These are phyloP conservation scores for Leptomonas pyrrhocoris DNA, from an alignment of 208 protist genomes.

Conservation along the genomic window DNA sequence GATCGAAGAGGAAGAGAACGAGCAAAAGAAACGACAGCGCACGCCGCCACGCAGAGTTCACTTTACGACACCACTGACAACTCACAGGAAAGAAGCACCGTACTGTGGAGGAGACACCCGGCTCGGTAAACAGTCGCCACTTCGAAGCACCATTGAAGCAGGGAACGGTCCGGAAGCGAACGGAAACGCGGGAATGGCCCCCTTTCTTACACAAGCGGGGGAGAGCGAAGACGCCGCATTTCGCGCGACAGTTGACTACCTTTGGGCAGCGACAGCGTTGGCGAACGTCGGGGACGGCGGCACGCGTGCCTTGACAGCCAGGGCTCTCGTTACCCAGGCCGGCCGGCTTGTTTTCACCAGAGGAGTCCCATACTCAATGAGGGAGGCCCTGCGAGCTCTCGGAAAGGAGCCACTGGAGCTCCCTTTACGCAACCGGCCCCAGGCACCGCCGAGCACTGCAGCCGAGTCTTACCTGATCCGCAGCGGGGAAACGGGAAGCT, in stretches of 20 bases:
- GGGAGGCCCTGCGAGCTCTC: neutral
- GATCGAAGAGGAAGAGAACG: neutral
- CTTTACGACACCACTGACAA: neutral
- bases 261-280: conserved; percentile 3
- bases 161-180: too few relatives aligned
- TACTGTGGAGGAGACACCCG: too few relatives aligned
- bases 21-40: neutral
- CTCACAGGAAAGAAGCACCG: too few relatives aligned
- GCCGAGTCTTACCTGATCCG: neutral
- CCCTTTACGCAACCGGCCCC: neutral
- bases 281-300: neutral
- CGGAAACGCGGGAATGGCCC: too few relatives aligned
- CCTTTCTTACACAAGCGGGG: neutral
- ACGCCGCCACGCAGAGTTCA: neutral
- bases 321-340: neutral
- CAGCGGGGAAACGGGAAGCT: neutral
- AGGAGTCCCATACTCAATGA: neutral
- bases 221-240: neutral
- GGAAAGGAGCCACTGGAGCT: neutral
- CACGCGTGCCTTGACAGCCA: neutral
- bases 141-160: too few relatives aligned
- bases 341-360: neutral
- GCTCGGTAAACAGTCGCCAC: too few relatives aligned
- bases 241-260: neutral
- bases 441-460: neutral